Evolutionary conservation across 2,329 filamentous ascomycete species (phyloP), one percentile per base, ranked within the genome.

Genomic region (Nakataea oryzae): DNA sequence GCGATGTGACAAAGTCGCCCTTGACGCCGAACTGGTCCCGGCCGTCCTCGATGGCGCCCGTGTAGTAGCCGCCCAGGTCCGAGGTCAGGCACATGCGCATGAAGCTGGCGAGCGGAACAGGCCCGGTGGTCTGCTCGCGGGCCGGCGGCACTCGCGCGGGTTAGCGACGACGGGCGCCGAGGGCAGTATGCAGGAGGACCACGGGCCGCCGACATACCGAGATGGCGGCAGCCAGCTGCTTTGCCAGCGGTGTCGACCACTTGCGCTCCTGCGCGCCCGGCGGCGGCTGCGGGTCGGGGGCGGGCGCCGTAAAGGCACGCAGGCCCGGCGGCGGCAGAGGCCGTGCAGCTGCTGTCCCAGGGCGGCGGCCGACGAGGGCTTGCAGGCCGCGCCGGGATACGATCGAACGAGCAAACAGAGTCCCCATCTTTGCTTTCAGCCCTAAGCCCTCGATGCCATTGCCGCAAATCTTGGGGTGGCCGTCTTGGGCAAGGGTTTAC

Each of bases 61-160:
- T 97, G 76, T 99, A 99, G 78, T 99, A 99, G 61, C 95, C 95
- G 63, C 91, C 92, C 54, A 91, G 77, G 64, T 95, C 90, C 13
- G 90, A 90, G 0, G 95, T 99, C 66, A 99, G 84, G 73, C 93
- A 97, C 87, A 97, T 96, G 72, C 95, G 93, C 95, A 99, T 99
- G 74, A 93, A 99, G 61, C 91, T 88, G 6, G 95, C 93, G 64
- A 99, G 84, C 0, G 95, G 91, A 30, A 97, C 86, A 4, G 95
- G 93, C 0, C 95, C 95, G 13, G 95, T 97, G 54, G 88, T 75
- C 77, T 80, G 55, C 6, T 58, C 8, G 21, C 8, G n/a, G 57
- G 27, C 11, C 41, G 41, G 11, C 3, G n/a, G 6, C 21, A 50
- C 41, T 24, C 41, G 7, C 28, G 2, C 24, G 17, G 30, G n/a